phyloP scores from a whole-genome alignment of 1,284 basidiomycete species.

The Porogramme epimiltina region DNA sequence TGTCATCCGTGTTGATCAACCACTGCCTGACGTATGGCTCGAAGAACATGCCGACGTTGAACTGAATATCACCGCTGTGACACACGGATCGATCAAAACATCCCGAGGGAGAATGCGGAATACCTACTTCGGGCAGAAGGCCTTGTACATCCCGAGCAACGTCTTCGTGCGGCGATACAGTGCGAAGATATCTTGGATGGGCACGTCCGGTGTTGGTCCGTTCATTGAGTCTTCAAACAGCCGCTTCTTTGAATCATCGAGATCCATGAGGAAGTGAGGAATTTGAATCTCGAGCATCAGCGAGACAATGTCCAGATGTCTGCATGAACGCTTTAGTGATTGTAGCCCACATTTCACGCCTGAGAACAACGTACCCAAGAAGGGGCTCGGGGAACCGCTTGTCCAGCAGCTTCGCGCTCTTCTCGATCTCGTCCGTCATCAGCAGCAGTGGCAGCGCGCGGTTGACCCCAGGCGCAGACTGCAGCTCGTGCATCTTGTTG shows the following conservation, averaged over 20 bases:
- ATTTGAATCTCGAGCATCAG: slow-evolving; percentile 75
- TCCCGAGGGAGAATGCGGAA: background rate
- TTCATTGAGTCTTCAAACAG: slow-evolving; percentile 80
- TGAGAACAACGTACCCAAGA: slow-evolving; percentile 67
- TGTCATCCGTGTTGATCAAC: slow-evolving; percentile 88
- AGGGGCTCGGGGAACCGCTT: slow-evolving; percentile 85
- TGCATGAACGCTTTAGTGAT: slow-evolving; percentile 35
- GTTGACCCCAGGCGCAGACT: slow-evolving; percentile 71
- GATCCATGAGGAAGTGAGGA: slow-evolving; percentile 76
- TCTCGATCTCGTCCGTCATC: slow-evolving; percentile 90
- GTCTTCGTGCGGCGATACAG: slow-evolving; percentile 80
- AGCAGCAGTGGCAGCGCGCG: slow-evolving; percentile 77
- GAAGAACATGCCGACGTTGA: slow-evolving; percentile 78
- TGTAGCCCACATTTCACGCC: background rate
- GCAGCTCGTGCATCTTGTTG: slow-evolving; percentile 68
- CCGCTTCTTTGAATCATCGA: slow-evolving; percentile 71
- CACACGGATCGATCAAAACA: slow-evolving; percentile 10
- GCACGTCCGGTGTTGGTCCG: slow-evolving; percentile 75
- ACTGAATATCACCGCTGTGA: slow-evolving; percentile 55
- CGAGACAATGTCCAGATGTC: slow-evolving; percentile 80
- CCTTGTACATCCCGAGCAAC: slow-evolving; percentile 75
- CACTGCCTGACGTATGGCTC: slow-evolving; percentile 89
- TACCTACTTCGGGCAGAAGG: slow-evolving; percentile 78
- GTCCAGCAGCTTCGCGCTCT: slow-evolving; percentile 78
- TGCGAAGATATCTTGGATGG: slow-evolving; percentile 87